A percentile compares a stretch with the other conserved stretches of the same genome.
phyloP scores from a whole-genome alignment of 2,329 filamentous ascomycete genomes.

The Sporothrix dimorphospora region DNA sequence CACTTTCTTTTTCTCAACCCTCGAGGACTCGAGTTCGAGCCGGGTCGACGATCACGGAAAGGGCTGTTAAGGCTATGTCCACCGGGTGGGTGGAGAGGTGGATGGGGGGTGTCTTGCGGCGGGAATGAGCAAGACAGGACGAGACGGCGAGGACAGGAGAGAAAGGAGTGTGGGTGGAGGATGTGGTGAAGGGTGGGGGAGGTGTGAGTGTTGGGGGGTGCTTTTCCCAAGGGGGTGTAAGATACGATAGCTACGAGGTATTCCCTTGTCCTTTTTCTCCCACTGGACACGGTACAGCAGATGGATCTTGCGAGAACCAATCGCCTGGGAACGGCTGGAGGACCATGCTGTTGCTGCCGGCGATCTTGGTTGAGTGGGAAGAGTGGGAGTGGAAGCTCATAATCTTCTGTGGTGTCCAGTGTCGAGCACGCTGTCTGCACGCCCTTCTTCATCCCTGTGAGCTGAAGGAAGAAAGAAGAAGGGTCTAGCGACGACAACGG shows the following conservation, averaged over 20 bases:
- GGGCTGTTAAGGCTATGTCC: slow-evolving; percentile 16
- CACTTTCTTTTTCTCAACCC: background rate
- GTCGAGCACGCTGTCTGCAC: background rate
- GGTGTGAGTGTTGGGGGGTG: background rate
- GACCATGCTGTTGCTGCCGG: slow-evolving; percentile 6
- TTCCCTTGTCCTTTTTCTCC: background rate
- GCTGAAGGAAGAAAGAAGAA: background rate
- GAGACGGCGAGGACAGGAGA: background rate
- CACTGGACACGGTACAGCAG: background rate
- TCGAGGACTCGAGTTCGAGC: background rate
- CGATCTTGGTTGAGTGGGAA: slow-evolving; percentile 10
- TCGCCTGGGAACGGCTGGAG: slow-evolving; percentile 20
- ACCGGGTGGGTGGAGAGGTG: background rate
- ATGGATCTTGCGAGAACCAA: slow-evolving; percentile 3
- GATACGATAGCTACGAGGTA: background rate
- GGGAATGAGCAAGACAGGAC: background rate
- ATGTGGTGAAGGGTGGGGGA: slow-evolving; percentile 9
- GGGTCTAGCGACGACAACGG: background rate
- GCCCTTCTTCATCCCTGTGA: background rate
- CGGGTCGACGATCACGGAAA: slow-evolving; percentile 2
- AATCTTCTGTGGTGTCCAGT: background rate
- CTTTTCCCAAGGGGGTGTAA: background rate
- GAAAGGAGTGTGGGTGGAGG: slow-evolving; percentile 1
- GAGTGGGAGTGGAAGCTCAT: background rate
- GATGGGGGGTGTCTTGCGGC: background rate